Evolutionary conservation across 345 rosid species (phyloP).

Genomic region (Barbarea vulgaris): DNA sequence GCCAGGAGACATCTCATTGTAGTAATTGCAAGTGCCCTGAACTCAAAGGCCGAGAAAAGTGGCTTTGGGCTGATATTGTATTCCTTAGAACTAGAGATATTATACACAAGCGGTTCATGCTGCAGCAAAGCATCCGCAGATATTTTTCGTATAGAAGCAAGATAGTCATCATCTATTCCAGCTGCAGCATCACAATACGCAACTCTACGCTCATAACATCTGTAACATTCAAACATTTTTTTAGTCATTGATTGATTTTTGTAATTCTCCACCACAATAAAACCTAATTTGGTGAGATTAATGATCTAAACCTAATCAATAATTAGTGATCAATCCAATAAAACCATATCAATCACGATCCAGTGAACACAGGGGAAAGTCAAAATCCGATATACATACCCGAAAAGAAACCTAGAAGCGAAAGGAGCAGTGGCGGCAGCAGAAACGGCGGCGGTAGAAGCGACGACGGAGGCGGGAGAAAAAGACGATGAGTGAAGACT

Average conservation of each 20-base stretch:
- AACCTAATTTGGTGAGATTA: not conserved
- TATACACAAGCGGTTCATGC: constrained; percentile 49
- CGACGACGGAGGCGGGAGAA: constrained; percentile 60
- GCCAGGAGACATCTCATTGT: constrained; percentile 83
- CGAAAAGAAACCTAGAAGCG: constrained; percentile 75
- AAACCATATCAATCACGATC: constrained; percentile 11
- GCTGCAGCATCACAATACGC: constrained; percentile 92
- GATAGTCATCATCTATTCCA: constrained; percentile 55
- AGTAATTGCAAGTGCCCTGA: constrained; percentile 73
- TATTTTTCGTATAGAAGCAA: constrained; percentile 50
- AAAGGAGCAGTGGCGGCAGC: constrained; percentile 70
- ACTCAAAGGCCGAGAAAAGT: constrained; percentile 82
- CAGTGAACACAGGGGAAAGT: constrained; percentile 16
- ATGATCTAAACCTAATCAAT: constrained; percentile 6
- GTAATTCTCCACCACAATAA: not conserved
- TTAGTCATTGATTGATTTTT: constrained; percentile 16
- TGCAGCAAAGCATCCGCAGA: constrained; percentile 52
- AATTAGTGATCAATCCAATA: constrained; percentile 22
- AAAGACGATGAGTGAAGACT: constrained; percentile 55
- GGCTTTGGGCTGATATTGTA: constrained; percentile 78
- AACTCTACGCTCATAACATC: constrained; percentile 58
- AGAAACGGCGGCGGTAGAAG: constrained; percentile 60
- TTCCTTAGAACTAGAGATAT: constrained; percentile 55
- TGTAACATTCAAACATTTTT: constrained; percentile 35
- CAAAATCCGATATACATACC: constrained; percentile 49